Evolutionary conservation across 257 asterid genomes (phyloP).

Genomic region (Przewalskia tangutica): DNA sequence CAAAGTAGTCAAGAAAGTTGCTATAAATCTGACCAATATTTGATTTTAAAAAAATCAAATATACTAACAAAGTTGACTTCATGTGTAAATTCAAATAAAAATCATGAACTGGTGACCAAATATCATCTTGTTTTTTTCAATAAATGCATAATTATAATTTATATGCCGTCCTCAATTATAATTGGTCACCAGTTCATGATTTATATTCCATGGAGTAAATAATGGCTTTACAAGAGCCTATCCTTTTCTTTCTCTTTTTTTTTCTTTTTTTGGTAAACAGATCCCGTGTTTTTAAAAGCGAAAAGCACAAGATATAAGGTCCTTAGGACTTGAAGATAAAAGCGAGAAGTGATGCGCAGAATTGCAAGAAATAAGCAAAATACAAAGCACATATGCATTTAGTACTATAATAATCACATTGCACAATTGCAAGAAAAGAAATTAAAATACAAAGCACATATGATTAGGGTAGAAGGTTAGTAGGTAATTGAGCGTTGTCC

Average conservation of each 20-base stretch:
- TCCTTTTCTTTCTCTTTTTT: neutral
- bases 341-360: neutral
- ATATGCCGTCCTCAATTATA: neutral
- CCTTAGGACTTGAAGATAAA: neutral
- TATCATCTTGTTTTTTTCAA: neutral
- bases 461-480: too few species aligned
- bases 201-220: neutral
- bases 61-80: too few species aligned
- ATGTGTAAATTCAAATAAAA: too few species aligned
- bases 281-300: neutral
- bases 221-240: neutral
- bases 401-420: neutral
- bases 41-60: too few species aligned
- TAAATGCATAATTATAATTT: neutral
- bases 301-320: neutral
- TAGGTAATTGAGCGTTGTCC: too few species aligned
- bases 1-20: neutral
- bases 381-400: neutral
- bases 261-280: neutral
- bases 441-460: too few species aligned
- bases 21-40: neutral
- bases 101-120: too few species aligned
- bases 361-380: neutral
- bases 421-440: neutral
- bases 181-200: neutral